phyloP scores from a whole-genome alignment of 306 rosid species.

The Rosa multiflora region DNA sequence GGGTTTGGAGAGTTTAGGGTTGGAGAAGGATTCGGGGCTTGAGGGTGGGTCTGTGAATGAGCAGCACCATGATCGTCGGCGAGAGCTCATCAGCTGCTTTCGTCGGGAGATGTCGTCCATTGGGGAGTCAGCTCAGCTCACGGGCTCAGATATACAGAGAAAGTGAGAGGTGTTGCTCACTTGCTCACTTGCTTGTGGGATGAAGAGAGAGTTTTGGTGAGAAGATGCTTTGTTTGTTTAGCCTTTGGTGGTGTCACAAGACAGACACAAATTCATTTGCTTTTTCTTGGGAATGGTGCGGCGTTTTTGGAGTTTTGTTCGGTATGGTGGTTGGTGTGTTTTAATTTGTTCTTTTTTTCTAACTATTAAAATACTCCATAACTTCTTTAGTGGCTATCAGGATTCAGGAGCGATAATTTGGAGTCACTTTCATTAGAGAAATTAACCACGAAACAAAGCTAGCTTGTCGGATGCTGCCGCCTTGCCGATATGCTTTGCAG shows the following conservation, averaged over 20 bases:
- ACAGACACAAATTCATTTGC: not conserved
- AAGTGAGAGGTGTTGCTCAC: not conserved
- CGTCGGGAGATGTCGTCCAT: constrained; percentile 57
- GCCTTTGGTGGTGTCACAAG: not conserved
- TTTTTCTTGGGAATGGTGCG: not conserved
- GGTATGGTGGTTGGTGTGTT: not conserved
- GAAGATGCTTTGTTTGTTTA: not conserved
- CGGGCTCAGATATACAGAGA: not conserved
- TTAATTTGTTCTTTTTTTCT: not conserved
- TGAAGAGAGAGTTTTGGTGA: not conserved
- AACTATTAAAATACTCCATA: too few species aligned
- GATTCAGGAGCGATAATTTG: too few species aligned
- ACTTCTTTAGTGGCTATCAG: too few species aligned
- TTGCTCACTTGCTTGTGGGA: not conserved
- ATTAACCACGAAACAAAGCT: too few species aligned
- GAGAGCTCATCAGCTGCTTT: constrained; percentile 26
- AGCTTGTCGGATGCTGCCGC: too few species aligned
- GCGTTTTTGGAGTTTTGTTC: constrained; percentile 2
- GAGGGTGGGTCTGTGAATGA: constrained; percentile 73
- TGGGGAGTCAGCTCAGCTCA: not conserved
- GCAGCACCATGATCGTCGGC: constrained; percentile 82
- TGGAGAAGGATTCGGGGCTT: constrained; percentile 64
- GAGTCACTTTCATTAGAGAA: too few species aligned
- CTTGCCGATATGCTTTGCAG: too few species aligned
- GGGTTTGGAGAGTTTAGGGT: constrained; percentile 35